Evolutionary conservation across 768 basidiomycete genomes (phyloP), one percentile per base, ranked within the genome.

Genomic region (Ephemerocybe angulata): DNA sequence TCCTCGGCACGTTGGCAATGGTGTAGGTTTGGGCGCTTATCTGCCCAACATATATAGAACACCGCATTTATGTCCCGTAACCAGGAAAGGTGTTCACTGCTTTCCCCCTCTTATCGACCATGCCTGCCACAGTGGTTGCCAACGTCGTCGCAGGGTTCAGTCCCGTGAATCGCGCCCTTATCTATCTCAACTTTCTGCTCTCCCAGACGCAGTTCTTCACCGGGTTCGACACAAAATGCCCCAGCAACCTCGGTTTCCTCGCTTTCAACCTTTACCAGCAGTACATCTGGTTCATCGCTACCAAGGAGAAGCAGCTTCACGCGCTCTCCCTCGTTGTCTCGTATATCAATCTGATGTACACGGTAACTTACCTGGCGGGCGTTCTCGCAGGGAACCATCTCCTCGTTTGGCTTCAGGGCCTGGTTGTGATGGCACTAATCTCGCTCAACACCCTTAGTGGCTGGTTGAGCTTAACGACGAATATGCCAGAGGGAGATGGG

Each of bases 231-330:
- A 56, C 55, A 28, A 42, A 56, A 11, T 56, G 47, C 12, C 58
- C 58, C 8, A 53, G 31, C 37, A 59, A 59, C 46, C 13, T 59
- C 25, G 58, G 51, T 2, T 58, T 58, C 41, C 57, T 58, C 4
- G 57, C 57, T 27, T 58, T 49, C 43, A 58, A 58, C 54, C 46
- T 33, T 31, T 59, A 53, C 51, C 49, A 59, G 30, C 58, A 59
- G 10, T 56, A 21, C 24, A 29, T 53, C 2, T 59, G 58, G 58
- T 59, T 56, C 58, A 3, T 13, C 22, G 58, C 55, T 1, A 48
- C 50, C 25, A 53, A 53, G 41, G 38, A 21, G 11, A 48, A 56
- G 6, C 10, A 56, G 17, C 7, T 59, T 22, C 58, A 59, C 35
- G 58, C 58, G 2, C 21, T 59, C n/a, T 48, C 58, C n/a, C 38